Evolutionary conservation across 208 protist genomes (phyloP), one percentile per base, ranked within the genome.

Genomic region (Leishmania gerbilli): DNA sequence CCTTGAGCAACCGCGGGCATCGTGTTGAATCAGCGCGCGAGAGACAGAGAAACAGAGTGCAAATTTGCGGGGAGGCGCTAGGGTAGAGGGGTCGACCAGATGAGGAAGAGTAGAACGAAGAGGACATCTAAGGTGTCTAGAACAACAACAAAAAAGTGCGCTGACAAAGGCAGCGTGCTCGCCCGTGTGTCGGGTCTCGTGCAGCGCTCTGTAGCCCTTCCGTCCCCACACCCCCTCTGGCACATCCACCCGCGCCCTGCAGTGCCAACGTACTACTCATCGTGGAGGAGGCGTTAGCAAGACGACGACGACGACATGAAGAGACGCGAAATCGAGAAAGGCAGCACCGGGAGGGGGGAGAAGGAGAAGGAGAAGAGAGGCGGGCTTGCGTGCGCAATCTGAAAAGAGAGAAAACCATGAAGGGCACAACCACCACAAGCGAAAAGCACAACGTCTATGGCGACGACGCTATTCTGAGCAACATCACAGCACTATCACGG

Each of bases 91-190:
- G 45, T 3, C 21, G 3, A 9, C 45, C 24, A 74, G 11, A 49
- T 4, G 45, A 71, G 40, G 24, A 74, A 31, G 17, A 34, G 21
- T 15, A 34, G 69, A 19, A 17, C 6, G 31, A 17, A 31, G 69
- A 19, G 45, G 6, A 7, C 69, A 74, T 74, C 69, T 74, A 74
- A 19, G 45, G 31, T 51, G 55, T 74, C 69, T 74, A 51, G n/a
- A 37, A 51, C 31, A 34, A 74, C 21, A 37, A 47, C n/a, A 71
- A 24, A 55, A 47, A 74, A 45, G 4, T 51, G 45, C 13, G 27
- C 45, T 74, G 24, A 19, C 21, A 74, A 55, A 34, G 69, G 15
- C 8, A 74, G 27, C 19, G 27, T 37, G 37, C 42, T 53, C 69
- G 31, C 40, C 21, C 40, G 21, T 74, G 69, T 31, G 40, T 55